Evolutionary conservation across 2,329 filamentous ascomycete species (phyloP).

Genomic region (Hymenotorrendiella dingleyae): DNA sequence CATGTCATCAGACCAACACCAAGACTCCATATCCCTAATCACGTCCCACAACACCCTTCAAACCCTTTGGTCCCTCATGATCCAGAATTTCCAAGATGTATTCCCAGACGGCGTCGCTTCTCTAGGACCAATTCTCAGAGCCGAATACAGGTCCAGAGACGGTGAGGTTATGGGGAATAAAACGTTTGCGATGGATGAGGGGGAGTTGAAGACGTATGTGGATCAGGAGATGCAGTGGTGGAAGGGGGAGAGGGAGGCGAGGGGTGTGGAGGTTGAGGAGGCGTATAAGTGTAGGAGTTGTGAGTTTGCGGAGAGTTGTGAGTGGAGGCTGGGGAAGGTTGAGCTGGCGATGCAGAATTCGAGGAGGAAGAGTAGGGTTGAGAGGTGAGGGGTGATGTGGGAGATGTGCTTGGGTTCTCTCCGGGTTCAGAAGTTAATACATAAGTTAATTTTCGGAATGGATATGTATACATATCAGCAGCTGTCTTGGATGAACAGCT

Average conservation of each 20-base stretch:
- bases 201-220: conserved; percentile 60
- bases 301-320: conserved; percentile 73
- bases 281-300: conserved; percentile 84
- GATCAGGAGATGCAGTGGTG: conserved; percentile 76
- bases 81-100: conserved; percentile 46
- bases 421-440: no score
- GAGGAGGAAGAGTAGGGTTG: conserved; percentile 13
- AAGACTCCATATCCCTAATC: conserved; percentile 35
- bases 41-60: conserved; percentile 53
- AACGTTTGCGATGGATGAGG: conserved; percentile 60
- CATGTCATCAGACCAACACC: conserved; percentile 22
- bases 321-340: conserved; percentile 69
- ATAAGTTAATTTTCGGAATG: no score
- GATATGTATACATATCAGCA: no score
- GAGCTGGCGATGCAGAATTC: conserved; percentile 41
- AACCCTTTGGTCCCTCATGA: conserved; percentile 57
- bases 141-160: conserved; percentile 45
- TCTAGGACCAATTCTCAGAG: conserved; percentile 50
- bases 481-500: no score
- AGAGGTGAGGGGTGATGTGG: background rate
- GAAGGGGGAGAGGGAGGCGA: conserved; percentile 66
- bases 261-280: conserved; percentile 75
- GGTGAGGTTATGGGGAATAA: conserved; percentile 51
- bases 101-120: conserved; percentile 45
- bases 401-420: no score